A percentile compares a stretch with the other conserved stretches of the same genome.
phyloP scores from a whole-genome alignment of 768 basidiomycete species.

The Fomitopsis pulvina region DNA sequence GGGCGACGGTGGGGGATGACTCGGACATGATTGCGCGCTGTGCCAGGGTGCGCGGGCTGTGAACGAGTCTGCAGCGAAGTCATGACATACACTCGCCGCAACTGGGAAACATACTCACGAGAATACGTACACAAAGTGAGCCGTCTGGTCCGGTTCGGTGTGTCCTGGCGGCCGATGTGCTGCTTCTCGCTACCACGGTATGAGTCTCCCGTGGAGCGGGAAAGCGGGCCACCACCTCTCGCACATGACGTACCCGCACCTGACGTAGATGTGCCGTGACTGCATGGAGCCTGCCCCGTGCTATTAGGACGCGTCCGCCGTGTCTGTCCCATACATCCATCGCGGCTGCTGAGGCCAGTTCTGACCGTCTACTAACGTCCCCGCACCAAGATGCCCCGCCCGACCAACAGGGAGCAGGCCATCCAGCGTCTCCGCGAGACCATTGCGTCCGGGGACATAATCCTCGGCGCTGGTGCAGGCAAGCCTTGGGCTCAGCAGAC shows the following conservation, averaged over 20 bases:
- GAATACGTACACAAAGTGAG: neutral
- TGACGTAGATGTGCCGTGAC: neutral
- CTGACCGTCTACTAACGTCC: too few relatives aligned
- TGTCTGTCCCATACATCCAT: neutral
- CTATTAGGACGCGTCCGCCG: too few relatives aligned
- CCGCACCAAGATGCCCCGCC: slow-evolving; percentile 9
- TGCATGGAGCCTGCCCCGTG: neutral
- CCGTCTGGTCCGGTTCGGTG: too few relatives aligned
- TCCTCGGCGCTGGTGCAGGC: slow-evolving; percentile 14
- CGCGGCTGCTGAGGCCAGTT: too few relatives aligned
- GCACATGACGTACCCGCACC: neutral
- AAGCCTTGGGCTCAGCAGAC: neutral
- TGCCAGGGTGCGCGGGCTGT: neutral
- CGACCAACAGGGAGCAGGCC: slow-evolving; percentile 9
- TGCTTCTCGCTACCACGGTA: too few relatives aligned
- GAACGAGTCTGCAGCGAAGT: too few relatives aligned
- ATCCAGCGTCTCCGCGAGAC: slow-evolving; percentile 11
- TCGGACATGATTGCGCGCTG: neutral
- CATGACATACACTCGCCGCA: neutral
- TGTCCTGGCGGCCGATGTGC: too few relatives aligned
- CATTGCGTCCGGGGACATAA: slow-evolving; percentile 7
- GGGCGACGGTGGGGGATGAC: slow-evolving; percentile 4
- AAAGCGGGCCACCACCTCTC: neutral
- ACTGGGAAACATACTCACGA: neutral
- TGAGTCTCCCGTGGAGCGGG: neutral